Evolutionary conservation across 2,329 filamentous ascomycete genomes (phyloP).

Genomic region (Zasmidium cellare): DNA sequence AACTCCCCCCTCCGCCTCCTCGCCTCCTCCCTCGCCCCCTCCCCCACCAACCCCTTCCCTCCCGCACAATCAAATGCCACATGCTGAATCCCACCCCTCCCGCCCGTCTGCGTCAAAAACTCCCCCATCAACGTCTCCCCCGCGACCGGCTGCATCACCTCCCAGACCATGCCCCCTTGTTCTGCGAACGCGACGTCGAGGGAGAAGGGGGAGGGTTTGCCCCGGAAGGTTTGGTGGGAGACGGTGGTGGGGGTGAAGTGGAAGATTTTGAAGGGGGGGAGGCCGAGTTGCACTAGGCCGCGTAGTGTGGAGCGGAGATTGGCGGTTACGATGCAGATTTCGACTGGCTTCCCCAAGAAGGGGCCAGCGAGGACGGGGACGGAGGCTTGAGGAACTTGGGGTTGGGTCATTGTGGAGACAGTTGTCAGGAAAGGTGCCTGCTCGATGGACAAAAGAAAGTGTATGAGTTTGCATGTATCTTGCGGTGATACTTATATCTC

Average conservation of each 20-base stretch:
- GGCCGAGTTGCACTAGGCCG: slow-evolving; percentile 7
- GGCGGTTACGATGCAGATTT: slow-evolving; percentile 14
- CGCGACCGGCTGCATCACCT: slow-evolving; percentile 12
- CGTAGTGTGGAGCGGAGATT: slow-evolving; percentile 2
- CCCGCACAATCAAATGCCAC: slow-evolving; percentile 10
- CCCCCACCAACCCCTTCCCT: background rate
- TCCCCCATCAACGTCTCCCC: slow-evolving; percentile 10
- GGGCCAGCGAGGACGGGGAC: slow-evolving; percentile 6
- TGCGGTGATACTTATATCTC: too few species aligned
- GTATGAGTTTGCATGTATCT: too few species aligned
- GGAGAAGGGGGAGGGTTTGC: background rate
- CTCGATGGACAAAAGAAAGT: too few species aligned
- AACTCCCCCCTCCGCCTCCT: slow-evolving; percentile 5
- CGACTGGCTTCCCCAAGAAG: too few species aligned
- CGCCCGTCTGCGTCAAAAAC: slow-evolving; percentile 8
- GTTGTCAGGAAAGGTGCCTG: too few species aligned
- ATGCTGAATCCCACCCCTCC: slow-evolving; percentile 15
- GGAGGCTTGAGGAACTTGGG: too few species aligned
- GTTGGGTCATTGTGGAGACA: too few species aligned
- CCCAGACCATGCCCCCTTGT: slow-evolving; percentile 9
- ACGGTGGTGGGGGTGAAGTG: slow-evolving; percentile 9
- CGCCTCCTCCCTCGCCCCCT: slow-evolving; percentile 6
- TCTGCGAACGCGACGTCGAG: slow-evolving; percentile 12
- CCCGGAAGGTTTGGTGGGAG: slow-evolving; percentile 4
- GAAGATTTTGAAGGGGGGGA: slow-evolving; percentile 15